Percentiles rank a stretch among this genome's conserved stretches.
These are phyloP conservation scores for Colletotrichum sp. DNA, from an alignment of 2,329 filamentous ascomycete species.

Conservation along the genomic window DNA sequence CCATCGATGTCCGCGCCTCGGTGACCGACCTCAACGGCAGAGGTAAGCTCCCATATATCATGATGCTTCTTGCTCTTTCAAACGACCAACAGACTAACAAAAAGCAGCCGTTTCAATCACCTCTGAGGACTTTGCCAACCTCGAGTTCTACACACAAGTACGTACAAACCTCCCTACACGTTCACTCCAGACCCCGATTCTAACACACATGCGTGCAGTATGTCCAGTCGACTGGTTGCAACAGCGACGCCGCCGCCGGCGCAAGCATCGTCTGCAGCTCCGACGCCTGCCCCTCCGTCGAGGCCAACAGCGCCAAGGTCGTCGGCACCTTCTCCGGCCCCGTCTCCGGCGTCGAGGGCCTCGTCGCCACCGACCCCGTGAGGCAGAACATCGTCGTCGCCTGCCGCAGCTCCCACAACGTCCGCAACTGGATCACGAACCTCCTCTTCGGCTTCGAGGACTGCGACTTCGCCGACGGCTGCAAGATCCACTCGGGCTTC, in stretches of 20 bases:
- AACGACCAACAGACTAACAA: neutral
- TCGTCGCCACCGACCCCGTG: slow-evolving; percentile 54
- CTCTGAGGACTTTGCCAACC: slow-evolving; percentile 36
- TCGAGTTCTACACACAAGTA: slow-evolving; percentile 53
- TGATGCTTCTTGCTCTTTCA: neutral
- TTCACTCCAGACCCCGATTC: neutral
- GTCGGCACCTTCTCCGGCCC: slow-evolving; percentile 44
- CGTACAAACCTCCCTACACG: neutral
- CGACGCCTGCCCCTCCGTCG: slow-evolving; percentile 48
- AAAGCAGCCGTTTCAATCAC: slow-evolving; percentile 27
- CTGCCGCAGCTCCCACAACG: slow-evolving; percentile 62
- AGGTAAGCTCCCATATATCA: slow-evolving; percentile 30
- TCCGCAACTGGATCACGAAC: slow-evolving; percentile 68
- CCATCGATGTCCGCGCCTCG: neutral
- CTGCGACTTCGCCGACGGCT: slow-evolving; percentile 47
- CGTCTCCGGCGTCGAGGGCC: slow-evolving; percentile 52
- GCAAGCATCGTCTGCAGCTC: slow-evolving; percentile 46
- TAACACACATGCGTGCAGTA: slow-evolving; percentile 31
- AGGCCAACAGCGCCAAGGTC: slow-evolving; percentile 47
- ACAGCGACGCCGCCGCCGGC: slow-evolving; percentile 44
- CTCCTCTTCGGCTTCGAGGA: slow-evolving; percentile 33
- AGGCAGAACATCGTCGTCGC: slow-evolving; percentile 62
- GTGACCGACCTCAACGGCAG: slow-evolving; percentile 31
- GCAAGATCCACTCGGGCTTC: slow-evolving; percentile 64
- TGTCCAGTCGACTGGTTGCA: slow-evolving; percentile 59